These are phyloP conservation scores for Dactylonectria estremocensis DNA, from an alignment of 2,329 filamentous ascomycete species.

Conservation along the genomic window DNA sequence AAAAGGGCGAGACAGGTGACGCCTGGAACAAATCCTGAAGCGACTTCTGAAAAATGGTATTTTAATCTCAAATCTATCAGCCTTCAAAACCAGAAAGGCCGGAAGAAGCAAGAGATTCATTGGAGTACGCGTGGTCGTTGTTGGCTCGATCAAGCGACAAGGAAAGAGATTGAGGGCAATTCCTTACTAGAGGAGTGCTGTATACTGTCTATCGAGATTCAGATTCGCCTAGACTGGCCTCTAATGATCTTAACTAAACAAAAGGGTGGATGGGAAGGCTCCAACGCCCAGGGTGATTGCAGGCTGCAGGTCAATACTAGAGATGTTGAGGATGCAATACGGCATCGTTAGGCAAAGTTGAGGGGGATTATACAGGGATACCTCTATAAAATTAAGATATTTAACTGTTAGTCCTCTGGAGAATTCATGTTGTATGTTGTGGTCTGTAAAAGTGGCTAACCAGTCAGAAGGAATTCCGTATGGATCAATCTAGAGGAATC, in stretches of 20 bases:
- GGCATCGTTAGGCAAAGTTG: background rate
- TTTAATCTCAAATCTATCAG: background rate
- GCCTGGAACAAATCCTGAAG: background rate
- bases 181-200: background rate
- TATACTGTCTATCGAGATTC: background rate
- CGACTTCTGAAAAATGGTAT: background rate
- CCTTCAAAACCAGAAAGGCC: background rate
- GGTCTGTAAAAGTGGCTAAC: background rate
- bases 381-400: background rate
- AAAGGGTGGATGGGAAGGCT: background rate
- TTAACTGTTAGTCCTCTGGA: background rate
- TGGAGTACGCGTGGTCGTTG: background rate
- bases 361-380: background rate
- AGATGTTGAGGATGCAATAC: slow-evolving; percentile 1
- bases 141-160: background rate
- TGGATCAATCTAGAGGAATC: background rate
- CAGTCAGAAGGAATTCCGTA: background rate
- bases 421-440: background rate
- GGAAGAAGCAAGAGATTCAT: slow-evolving; percentile 3
- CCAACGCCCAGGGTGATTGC: background rate
- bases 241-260: background rate
- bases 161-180: slow-evolving; percentile 1
- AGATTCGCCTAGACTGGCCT: background rate
- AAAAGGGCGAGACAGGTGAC: no score
- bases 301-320: background rate